Evolutionary conservation across 176 grass and related monocot species (phyloP).

Genomic region (Puya raimondii): DNA sequence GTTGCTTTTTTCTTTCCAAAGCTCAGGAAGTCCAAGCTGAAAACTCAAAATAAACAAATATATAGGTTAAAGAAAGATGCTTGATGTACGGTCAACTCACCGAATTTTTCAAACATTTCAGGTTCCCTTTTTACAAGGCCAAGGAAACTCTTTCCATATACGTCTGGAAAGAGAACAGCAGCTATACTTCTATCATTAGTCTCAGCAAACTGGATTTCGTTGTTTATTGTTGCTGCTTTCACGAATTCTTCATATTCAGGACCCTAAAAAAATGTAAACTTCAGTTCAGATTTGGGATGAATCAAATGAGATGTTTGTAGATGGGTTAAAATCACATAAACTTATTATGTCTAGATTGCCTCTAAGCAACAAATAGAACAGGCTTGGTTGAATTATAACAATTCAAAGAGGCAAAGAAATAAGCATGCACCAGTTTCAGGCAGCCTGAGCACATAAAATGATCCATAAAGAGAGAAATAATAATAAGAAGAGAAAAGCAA

Average conservation of each 20-base stretch:
- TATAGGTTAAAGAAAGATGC: background rate
- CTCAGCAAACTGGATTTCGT: conserved; percentile 86
- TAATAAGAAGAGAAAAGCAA: too few species aligned
- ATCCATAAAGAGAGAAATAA: too few species aligned
- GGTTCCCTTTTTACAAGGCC: conserved; percentile 79
- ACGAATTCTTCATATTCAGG: conserved; percentile 54
- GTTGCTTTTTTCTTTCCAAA: background rate
- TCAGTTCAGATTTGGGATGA: background rate
- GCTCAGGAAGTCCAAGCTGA: background rate
- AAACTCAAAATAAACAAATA: background rate
- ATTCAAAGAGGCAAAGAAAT: too few species aligned
- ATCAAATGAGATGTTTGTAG: too few species aligned
- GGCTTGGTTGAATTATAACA: too few species aligned
- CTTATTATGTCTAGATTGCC: too few species aligned
- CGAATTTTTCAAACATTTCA: conserved; percentile 74
- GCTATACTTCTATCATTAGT: conserved; percentile 60
- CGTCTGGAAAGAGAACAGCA: conserved; percentile 58
- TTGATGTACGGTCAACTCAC: conserved; percentile 29
- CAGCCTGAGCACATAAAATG: too few species aligned
- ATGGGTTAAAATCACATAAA: too few species aligned
- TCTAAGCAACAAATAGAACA: too few species aligned
- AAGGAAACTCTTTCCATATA: conserved; percentile 54
- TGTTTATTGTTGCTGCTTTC: conserved; percentile 55
- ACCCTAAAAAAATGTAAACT: conserved; percentile 40
- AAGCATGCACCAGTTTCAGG: too few species aligned